phyloP scores from a whole-genome alignment of 805 yeast species.

The Metschnikowia lunata region DNA sequence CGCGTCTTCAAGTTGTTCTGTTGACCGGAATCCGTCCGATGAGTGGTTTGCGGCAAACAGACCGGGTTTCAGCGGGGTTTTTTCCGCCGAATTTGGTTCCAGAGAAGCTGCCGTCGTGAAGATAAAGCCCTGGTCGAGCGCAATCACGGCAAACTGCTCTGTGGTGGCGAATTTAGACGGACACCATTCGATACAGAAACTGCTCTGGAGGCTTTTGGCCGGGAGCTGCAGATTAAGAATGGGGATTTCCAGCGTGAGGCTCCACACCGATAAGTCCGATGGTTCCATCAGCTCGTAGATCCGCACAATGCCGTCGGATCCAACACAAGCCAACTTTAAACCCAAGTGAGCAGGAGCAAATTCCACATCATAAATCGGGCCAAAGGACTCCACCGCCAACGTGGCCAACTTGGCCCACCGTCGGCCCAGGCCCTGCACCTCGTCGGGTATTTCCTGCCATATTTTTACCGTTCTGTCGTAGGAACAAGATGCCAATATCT shows the following conservation, averaged over 20 bases:
- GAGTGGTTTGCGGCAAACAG: conserved; percentile 9
- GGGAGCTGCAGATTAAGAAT: conserved; percentile 63
- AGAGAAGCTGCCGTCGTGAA: conserved; percentile 34
- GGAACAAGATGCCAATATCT: conserved; percentile 80
- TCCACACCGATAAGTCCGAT: conserved; percentile 80
- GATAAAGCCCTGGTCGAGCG: conserved; percentile 83
- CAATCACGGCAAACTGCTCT: conserved; percentile 80
- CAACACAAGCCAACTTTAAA: conserved; percentile 77
- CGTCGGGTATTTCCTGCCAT: conserved; percentile 88
- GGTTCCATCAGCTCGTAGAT: conserved; percentile 89
- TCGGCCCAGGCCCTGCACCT: conserved; percentile 68
- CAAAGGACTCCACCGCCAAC: conserved; percentile 72
- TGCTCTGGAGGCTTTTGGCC: conserved; percentile 76
- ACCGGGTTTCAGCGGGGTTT: not conserved
- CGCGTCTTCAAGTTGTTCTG: conserved; percentile 1
- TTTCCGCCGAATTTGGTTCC: not conserved
- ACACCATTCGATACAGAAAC: conserved; percentile 86
- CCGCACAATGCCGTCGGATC: conserved; percentile 81
- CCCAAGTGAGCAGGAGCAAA: conserved; percentile 87
- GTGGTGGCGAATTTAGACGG: conserved; percentile 69
- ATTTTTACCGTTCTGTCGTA: conserved; percentile 84
- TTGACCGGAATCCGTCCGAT: conserved; percentile 1
- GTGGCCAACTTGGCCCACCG: conserved; percentile 78
- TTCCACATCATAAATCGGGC: conserved; percentile 84
- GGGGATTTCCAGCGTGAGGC: conserved; percentile 64